These are phyloP conservation scores for Anisodus tanguticus DNA, from an alignment of 257 asterid species.

Conservation along the genomic window DNA sequence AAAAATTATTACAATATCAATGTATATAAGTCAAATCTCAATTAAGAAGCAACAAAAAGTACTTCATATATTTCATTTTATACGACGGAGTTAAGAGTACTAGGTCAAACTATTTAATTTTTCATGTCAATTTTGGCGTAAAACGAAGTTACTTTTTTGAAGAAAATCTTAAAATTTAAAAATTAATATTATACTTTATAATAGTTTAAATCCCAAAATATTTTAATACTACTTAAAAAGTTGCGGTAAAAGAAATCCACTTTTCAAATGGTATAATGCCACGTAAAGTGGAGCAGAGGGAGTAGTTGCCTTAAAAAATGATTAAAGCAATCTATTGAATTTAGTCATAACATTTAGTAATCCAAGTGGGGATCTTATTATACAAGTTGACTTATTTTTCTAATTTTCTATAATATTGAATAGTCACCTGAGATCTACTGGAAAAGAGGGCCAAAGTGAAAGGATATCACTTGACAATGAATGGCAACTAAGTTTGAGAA, in stretches of 20 bases:
- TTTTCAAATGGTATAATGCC: too few species aligned
- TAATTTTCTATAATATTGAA: not conserved
- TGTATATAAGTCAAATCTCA: too few species aligned
- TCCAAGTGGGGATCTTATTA: not conserved
- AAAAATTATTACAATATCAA: not conserved
- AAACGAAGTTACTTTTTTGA: not conserved
- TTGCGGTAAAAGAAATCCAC: not conserved
- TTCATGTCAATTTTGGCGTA: not conserved
- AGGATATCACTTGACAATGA: conserved; percentile 30
- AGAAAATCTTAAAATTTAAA: not conserved
- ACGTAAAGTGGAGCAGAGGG: not conserved
- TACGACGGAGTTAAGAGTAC: not conserved
- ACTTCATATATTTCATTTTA: not conserved
- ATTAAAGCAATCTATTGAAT: not conserved
- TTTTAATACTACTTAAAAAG: not conserved
- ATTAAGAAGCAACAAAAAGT: not conserved
- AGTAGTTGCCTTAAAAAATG: not conserved
- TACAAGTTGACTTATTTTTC: not conserved
- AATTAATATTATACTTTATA: not conserved
- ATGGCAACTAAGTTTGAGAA: conserved; percentile 40
- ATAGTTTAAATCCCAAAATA: not conserved
- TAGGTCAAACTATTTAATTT: not conserved
- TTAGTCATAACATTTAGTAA: not conserved
- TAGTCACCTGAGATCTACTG: conserved; percentile 36
- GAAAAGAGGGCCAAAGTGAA: conserved; percentile 46